A percentile compares a stretch with the other conserved stretches of the same genome.
These are phyloP conservation scores for Claviceps fusiformis DNA, from an alignment of 2,329 filamentous ascomycete genomes.

Conservation along the genomic window DNA sequence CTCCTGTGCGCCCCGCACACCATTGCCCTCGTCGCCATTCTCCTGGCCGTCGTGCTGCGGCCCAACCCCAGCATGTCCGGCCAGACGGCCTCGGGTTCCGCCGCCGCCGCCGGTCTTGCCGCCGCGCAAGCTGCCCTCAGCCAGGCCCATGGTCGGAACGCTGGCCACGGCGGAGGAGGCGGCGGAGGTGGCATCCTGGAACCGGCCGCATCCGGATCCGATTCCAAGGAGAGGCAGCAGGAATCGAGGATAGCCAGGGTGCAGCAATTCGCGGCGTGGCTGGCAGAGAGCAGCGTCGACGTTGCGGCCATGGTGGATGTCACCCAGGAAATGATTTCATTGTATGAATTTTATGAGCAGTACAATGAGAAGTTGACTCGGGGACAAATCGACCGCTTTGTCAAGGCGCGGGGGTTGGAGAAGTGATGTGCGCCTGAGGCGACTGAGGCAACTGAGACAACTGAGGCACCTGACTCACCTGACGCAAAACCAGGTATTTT, in stretches of 20 bases:
- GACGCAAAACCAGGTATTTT: too few relatives aligned
- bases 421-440: slow-evolving; percentile 20
- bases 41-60: slow-evolving; percentile 71
- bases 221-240: slow-evolving; percentile 33
- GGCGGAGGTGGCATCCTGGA: neutral
- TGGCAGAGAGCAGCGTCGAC: slow-evolving; percentile 75
- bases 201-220: slow-evolving; percentile 9
- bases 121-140: slow-evolving; percentile 35
- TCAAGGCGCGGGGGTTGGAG: slow-evolving; percentile 44
- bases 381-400: slow-evolving; percentile 44
- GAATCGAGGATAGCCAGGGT: slow-evolving; percentile 52
- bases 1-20: slow-evolving; percentile 76
- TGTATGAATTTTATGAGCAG: slow-evolving; percentile 60
- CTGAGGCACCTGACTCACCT: too few relatives aligned
- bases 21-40: slow-evolving; percentile 74
- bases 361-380: slow-evolving; percentile 46
- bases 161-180: slow-evolving; percentile 9
- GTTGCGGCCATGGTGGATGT: slow-evolving; percentile 77
- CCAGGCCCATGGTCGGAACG: slow-evolving; percentile 27
- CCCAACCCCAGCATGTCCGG: slow-evolving; percentile 29
- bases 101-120: slow-evolving; percentile 30
- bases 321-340: slow-evolving; percentile 79
- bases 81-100: slow-evolving; percentile 16
- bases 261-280: slow-evolving; percentile 55
- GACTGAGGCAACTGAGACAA: too few relatives aligned